These are phyloP conservation scores for Pelargonium fulgidum DNA, from an alignment of 441 rosid genomes.

Conservation along the genomic window DNA sequence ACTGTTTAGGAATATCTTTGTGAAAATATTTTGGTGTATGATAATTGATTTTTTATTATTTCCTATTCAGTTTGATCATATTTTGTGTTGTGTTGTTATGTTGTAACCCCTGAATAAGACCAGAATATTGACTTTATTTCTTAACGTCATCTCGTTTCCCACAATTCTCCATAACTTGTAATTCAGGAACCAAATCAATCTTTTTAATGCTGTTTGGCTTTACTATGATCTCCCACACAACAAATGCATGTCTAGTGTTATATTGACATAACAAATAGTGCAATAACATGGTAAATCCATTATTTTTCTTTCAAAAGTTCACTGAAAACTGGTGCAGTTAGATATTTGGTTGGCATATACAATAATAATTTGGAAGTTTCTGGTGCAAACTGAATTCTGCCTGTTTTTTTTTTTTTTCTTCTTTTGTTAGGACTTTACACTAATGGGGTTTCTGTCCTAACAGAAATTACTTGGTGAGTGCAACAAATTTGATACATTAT, in stretches of 20 bases:
- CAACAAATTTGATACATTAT: slow-evolving; percentile 55
- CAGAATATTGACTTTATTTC: no score
- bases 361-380: neutral
- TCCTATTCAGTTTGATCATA: no score
- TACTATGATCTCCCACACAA: neutral
- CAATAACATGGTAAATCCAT: neutral
- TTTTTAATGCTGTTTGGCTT: no score
- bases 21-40: no score
- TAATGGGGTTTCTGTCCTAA: slow-evolving; percentile 10
- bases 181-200: no score
- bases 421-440: slow-evolving; percentile 4
- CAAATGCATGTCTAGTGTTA: neutral
- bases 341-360: neutral
- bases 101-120: no score
- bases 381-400: neutral
- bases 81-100: no score
- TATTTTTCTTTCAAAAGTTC: neutral
- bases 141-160: no score
- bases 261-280: neutral
- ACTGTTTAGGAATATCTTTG: no score
- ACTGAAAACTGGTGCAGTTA: neutral
- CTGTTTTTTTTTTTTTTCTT: neutral
- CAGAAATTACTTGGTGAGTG: slow-evolving; percentile 49
- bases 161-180: no score
- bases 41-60: no score